phyloP scores from a whole-genome alignment of 768 basidiomycete genomes.

The Lactifluus volemus region DNA sequence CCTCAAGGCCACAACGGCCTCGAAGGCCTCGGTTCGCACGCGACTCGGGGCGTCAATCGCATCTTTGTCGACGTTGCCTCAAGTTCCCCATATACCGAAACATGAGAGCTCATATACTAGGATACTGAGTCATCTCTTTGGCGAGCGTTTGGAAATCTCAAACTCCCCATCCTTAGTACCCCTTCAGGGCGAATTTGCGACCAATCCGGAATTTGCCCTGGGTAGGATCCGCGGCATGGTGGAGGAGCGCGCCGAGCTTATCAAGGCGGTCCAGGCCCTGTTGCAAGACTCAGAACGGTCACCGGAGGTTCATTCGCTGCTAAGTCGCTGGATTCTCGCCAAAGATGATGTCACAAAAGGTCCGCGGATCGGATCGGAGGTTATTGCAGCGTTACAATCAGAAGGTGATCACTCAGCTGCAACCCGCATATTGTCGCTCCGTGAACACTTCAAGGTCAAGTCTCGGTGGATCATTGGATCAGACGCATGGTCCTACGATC shows the following conservation, averaged over 20 bases:
- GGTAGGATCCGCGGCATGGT: constrained; percentile 82
- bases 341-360: constrained; percentile 67
- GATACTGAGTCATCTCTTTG: constrained; percentile 75
- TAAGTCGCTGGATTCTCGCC: constrained; percentile 74
- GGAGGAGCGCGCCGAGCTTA: constrained; percentile 63
- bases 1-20: constrained; percentile 34
- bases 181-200: constrained; percentile 64
- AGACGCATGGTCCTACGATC: constrained; percentile 98
- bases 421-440: constrained; percentile 49
- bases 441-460: constrained; percentile 51
- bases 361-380: constrained; percentile 45
- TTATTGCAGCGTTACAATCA: constrained; percentile 43
- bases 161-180: constrained; percentile 74
- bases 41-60: constrained; percentile 37
- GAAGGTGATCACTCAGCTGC: constrained; percentile 36
- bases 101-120: constrained; percentile 91
- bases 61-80: constrained; percentile 23
- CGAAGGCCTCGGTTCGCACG: constrained; percentile 36
- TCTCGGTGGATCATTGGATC: constrained; percentile 98
- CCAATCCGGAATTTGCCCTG: constrained; percentile 88
- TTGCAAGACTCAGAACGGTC: constrained; percentile 44
- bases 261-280: constrained; percentile 54
- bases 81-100: constrained; percentile 63
- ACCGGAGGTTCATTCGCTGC: constrained; percentile 54
- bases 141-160: constrained; percentile 67